Conservation (phyloP, 176 grass and related monocot genomes). For the Aegilops umbellulata region DNA sequence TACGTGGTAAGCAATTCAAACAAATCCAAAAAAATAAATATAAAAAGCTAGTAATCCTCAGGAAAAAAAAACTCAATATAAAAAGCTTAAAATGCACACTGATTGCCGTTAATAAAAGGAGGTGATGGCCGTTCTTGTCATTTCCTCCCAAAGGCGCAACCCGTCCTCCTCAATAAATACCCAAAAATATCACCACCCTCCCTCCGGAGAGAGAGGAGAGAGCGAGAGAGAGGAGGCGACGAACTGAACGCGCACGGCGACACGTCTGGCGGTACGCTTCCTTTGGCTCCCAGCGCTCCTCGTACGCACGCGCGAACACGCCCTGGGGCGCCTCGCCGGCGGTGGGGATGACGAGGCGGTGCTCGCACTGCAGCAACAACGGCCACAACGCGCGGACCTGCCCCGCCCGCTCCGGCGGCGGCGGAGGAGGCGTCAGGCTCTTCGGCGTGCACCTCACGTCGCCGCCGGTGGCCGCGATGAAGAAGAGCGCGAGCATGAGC, state of each 20-base stretch:
- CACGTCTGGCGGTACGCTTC: not conserved
- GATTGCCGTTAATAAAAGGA: not conserved
- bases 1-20: too few relatives aligned
- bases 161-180: conserved; percentile 24
- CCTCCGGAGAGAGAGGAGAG: not conserved
- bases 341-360: conserved; percentile 70
- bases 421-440: conserved; percentile 51
- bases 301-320: not conserved
- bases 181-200: conserved; percentile 21
- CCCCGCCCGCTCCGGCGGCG: conserved; percentile 41
- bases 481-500: conserved; percentile 99
- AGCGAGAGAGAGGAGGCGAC: not conserved
- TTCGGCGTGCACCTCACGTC: conserved; percentile 79
- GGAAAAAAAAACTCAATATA: too few relatives aligned
- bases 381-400: conserved; percentile 96
- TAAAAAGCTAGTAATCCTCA: too few relatives aligned
- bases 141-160: not conserved
- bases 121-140: conserved; percentile 13
- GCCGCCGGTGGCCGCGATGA: conserved; percentile 45
- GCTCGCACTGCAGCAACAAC: conserved; percentile 98
- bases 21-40: too few relatives aligned
- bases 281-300: not conserved
- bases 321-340: not conserved
- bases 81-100: too few relatives aligned
- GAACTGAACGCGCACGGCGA: conserved; percentile 26